Conservation (phyloP, 495 filamentous ascomycete genomes). For the Cudoniella acicularis region DNA sequence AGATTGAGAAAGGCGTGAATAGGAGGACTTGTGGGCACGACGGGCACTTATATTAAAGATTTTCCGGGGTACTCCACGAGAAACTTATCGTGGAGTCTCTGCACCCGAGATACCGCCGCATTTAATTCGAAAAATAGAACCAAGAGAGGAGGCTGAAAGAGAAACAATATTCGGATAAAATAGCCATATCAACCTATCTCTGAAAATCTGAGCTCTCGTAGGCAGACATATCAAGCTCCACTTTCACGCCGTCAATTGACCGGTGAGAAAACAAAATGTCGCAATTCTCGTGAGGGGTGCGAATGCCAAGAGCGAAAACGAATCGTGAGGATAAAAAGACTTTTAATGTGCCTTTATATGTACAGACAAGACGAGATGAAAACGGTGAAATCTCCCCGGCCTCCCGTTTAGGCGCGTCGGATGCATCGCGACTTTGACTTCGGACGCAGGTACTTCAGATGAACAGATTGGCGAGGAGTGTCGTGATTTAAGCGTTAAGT, state of each 20-base stretch:
- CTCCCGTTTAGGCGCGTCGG: not conserved
- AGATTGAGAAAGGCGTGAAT: not conserved
- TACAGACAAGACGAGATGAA: not conserved
- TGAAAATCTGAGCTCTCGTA: not conserved
- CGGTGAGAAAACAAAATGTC: not conserved
- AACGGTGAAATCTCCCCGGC: not conserved
- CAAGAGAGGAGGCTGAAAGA: not conserved
- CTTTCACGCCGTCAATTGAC: not conserved
- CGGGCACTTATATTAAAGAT: not conserved
- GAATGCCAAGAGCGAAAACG: not conserved
- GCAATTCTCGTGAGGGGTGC: no score
- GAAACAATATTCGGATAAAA: not conserved
- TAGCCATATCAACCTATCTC: not conserved
- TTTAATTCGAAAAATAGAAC: not conserved
- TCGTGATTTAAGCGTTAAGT: no score
- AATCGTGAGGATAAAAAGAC: not conserved
- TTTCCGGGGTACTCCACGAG: not conserved
- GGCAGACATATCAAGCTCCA: not conserved
- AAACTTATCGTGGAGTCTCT: not conserved
- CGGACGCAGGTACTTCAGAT: not conserved
- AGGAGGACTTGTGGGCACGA: not conserved
- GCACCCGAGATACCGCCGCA: not conserved
- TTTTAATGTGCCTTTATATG: not conserved
- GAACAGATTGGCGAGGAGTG: not conserved
- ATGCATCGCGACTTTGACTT: not conserved